Conservation (phyloP, 1,139 yeast species). For the Magnusiomyces suaveolens region DNA sequence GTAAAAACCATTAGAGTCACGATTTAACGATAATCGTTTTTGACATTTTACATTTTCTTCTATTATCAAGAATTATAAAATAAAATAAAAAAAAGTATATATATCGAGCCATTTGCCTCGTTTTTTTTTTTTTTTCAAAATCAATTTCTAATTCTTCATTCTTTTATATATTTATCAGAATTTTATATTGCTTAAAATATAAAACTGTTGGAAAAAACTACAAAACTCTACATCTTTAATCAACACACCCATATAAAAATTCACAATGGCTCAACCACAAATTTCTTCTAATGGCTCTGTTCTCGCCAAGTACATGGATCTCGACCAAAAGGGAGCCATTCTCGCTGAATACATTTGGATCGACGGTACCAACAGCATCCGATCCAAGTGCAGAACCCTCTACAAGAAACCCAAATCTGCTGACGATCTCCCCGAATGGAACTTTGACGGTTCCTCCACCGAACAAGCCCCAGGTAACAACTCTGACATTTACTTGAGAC, state of each 20-base stretch:
- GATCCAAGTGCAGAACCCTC: constrained; percentile 91
- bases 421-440: constrained; percentile 96
- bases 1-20: neutral
- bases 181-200: neutral
- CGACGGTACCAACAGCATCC: constrained; percentile 82
- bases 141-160: neutral
- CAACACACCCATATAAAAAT: neutral
- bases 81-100: no score
- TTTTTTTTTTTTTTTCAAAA: neutral
- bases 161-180: no score
- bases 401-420: constrained; percentile 55
- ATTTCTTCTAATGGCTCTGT: constrained; percentile 28
- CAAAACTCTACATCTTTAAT: neutral
- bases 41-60: neutral
- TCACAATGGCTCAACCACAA: constrained; percentile 17
- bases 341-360: constrained; percentile 98
- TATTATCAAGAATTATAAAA: no score
- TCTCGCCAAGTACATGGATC: constrained; percentile 69
- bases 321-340: constrained; percentile 77
- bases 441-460: constrained; percentile 97
- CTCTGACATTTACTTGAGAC: constrained; percentile 90
- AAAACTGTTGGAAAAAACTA: neutral
- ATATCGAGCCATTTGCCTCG: neutral
- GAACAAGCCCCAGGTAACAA: constrained; percentile 98
- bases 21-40: neutral